Evolutionary conservation across 2,329 filamentous ascomycete species (phyloP).

Genomic region (Colletotrichum camelliae): DNA sequence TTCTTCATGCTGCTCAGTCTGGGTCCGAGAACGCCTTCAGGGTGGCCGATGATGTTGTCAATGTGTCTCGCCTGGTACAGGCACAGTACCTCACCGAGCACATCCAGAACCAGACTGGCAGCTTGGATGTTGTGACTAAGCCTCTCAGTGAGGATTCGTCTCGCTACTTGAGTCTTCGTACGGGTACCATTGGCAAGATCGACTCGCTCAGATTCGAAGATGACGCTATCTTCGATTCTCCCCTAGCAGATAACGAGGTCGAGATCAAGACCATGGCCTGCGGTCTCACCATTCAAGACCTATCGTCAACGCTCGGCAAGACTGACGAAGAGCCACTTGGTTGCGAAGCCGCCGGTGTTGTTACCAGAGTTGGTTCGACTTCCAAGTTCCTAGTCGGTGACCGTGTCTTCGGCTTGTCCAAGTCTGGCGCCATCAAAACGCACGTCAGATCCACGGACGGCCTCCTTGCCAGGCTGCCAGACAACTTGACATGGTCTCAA

Average conservation of each 20-base stretch:
- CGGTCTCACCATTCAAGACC: conserved; percentile 51
- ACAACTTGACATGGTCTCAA: conserved; percentile 38
- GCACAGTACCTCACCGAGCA: conserved; percentile 11
- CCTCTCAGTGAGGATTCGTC: background rate
- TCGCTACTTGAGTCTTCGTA: conserved; percentile 36
- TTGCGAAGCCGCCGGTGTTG: conserved; percentile 36
- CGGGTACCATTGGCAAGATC: conserved; percentile 28
- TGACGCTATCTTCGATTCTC: conserved; percentile 23
- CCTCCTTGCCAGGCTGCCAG: conserved; percentile 39
- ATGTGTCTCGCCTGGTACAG: conserved; percentile 3
- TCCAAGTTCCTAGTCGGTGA: conserved; percentile 36
- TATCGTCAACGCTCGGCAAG: conserved; percentile 36
- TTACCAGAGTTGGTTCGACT: conserved; percentile 34
- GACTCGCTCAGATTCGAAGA: conserved; percentile 31
- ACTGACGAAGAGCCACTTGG: conserved; percentile 26
- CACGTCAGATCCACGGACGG: conserved; percentile 21
- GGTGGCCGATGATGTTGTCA: background rate
- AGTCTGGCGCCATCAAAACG: conserved; percentile 24
- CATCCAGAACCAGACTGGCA: conserved; percentile 18
- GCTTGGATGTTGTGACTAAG: background rate
- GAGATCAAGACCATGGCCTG: conserved; percentile 47
- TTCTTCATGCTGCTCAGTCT: background rate
- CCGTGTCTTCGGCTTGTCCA: conserved; percentile 26
- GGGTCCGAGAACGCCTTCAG: conserved; percentile 3
- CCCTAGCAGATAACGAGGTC: conserved; percentile 38